Conservation (phyloP, 2,329 filamentous ascomycete genomes). For the Blumeria graminis region DNA sequence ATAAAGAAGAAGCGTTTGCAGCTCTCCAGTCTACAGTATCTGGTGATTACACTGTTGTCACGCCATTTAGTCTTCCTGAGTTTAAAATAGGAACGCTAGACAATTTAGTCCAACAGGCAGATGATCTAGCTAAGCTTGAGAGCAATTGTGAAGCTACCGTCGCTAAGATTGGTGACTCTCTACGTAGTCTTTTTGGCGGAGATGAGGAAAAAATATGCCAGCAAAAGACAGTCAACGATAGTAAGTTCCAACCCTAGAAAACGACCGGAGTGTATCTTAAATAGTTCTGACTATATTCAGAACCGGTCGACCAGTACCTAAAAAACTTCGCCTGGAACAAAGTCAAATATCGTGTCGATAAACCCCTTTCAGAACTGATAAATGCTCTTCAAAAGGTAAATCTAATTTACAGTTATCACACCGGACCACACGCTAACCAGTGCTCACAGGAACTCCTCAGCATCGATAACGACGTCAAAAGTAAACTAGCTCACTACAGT, state of each 20-base stretch:
- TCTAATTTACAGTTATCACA: too few species aligned
- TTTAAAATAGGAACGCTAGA: conserved; percentile 98
- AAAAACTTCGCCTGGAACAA: conserved; percentile 88
- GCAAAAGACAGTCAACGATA: conserved; percentile 57
- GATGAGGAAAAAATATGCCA: conserved; percentile 37
- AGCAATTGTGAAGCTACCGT: conserved; percentile 58
- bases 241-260: conserved; percentile 25
- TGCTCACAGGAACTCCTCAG: conserved; percentile 53
- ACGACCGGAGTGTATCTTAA: neutral
- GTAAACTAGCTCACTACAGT: conserved; percentile 88
- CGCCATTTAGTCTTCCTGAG: conserved; percentile 62
- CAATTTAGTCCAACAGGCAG: conserved; percentile 82
- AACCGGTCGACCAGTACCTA: conserved; percentile 87
- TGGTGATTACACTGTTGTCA: conserved; percentile 49
- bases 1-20: conserved; percentile 59
- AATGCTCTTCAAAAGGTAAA: conserved; percentile 66
- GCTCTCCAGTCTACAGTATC: conserved; percentile 49
- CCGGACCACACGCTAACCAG: too few species aligned
- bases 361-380: conserved; percentile 66
- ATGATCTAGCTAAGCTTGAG: conserved; percentile 80
- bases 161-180: conserved; percentile 38
- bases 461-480: conserved; percentile 88
- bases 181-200: conserved; percentile 14
- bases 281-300: conserved; percentile 22
- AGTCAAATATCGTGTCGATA: conserved; percentile 87